A percentile compares a stretch with the other conserved stretches of the same genome.
phyloP scores from a whole-genome alignment of 2,329 filamentous ascomycete species.

The Dactylonectria macrodidyma region DNA sequence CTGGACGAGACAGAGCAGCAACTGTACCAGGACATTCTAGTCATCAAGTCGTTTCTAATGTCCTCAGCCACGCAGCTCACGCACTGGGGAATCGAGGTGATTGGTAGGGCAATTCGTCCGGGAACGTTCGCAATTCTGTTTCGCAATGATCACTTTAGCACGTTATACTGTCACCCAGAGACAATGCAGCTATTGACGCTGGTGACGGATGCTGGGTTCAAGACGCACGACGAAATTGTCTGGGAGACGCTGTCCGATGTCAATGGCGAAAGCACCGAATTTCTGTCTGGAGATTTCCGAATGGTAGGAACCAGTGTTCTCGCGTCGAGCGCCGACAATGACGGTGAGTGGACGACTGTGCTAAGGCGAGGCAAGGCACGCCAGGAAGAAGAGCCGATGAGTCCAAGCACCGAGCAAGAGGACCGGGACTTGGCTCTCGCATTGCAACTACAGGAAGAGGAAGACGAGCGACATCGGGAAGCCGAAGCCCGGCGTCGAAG shows the following conservation, averaged over 20 bases:
- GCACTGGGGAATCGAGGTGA: slow-evolving; percentile 81
- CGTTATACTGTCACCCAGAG: slow-evolving; percentile 88
- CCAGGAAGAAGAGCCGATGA: slow-evolving; percentile 49
- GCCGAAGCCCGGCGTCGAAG: slow-evolving; percentile 73
- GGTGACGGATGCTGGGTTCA: slow-evolving; percentile 94
- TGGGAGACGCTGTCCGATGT: slow-evolving; percentile 96
- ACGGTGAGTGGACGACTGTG: slow-evolving; percentile 70
- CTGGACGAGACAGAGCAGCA: slow-evolving; percentile 82
- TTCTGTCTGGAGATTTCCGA: slow-evolving; percentile 92
- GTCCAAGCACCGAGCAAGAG: slow-evolving; percentile 75
- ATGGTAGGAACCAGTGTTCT: slow-evolving; percentile 74
- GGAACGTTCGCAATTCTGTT: slow-evolving; percentile 93
- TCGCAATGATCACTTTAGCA: slow-evolving; percentile 97
- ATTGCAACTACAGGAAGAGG: slow-evolving; percentile 93
- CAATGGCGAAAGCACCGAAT: slow-evolving; percentile 85
- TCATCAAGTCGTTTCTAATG: slow-evolving; percentile 87
- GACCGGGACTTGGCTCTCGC: slow-evolving; percentile 91
- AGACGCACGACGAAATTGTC: slow-evolving; percentile 89
- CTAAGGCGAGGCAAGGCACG: slow-evolving; percentile 53
- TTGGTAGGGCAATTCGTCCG: slow-evolving; percentile 78
- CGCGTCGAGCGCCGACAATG: slow-evolving; percentile 39
- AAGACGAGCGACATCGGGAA: slow-evolving; percentile 83
- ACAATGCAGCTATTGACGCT: slow-evolving; percentile 83
- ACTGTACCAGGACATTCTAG: slow-evolving; percentile 85
- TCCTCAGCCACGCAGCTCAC: slow-evolving; percentile 91